Evolutionary conservation across 1,139 yeast species (phyloP), one percentile per base, ranked within the genome.

Genomic region (Yamadazyma atmosphaerica): DNA sequence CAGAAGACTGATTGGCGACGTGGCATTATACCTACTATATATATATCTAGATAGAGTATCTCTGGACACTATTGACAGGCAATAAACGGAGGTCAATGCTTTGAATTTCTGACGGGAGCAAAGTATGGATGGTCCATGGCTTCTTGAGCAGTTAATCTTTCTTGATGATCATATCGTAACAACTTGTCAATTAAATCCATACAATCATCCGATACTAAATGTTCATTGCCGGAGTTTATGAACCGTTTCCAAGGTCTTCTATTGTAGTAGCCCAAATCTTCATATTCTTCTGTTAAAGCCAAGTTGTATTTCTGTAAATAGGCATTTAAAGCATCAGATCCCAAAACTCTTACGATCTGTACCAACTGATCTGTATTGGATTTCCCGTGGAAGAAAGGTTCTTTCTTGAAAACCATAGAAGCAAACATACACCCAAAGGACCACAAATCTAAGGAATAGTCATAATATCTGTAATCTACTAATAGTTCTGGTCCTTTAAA

Each of bases 391-490:
- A 94, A 94, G 55, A 94, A 90, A 3, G 98, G 98, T 56, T 94
- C 99, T 62, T 88, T 90, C 61, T 86, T 85, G 68, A 92, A 92
- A 23, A 92, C 85, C 77, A 94, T 86, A 12, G 97, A 86, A n/a
- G 98, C 98, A 47, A 92, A 70, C 92, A 90, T 90, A 45, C 98
- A 95, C 29, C 99, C 99, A 47, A 83, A 83, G 2, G 96, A 86
- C 99, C 99, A 94, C 63, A 94, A 65, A 61, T 94, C 99, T 40
- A 94, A 73, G 6, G 96, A 86, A 61, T 94, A 94, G 65, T 92
- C 98, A 63, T 94, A 94, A 67, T 83, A 85, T 54, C 94, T 85
- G 58, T 86, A 80, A 61, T 92, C 95, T n/a, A 92, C 95, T 44
- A 94, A 72, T 52, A 94, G 72, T 61, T 94, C 99, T 1, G 99